Evolutionary conservation across 1,284 basidiomycete genomes (phyloP), one percentile per base, ranked within the genome.

Genomic region (Pholiota adiposa): DNA sequence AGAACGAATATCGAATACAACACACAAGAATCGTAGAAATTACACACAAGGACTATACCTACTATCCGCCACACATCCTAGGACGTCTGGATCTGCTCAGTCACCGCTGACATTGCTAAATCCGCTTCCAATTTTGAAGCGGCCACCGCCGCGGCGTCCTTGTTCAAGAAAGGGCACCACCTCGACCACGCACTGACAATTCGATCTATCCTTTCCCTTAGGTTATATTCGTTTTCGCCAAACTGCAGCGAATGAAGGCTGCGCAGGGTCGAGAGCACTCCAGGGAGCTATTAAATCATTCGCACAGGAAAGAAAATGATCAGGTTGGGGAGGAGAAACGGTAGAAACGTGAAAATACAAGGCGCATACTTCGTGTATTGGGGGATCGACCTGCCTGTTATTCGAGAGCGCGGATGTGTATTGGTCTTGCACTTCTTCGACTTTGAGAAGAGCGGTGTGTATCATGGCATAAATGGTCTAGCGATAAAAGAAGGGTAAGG

Each of bases 231-330:
- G 44, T 69, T 66, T 33, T 67, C 66, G 4, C 63, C 61, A 12
- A 70, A 61, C 9, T 59, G 51, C n/a, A 72, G 23, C 9, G 56
- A 33, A 2, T 52, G 56, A 6, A 70, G 49, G 5, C 61, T 63
- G 29, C 65, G 54, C 4, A 74, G 34, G 9, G 62, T 59, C 1
- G 55, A 27, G 14, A 67, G 38, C 1, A 71, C 66, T 7, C 66
- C 68, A 14, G 72, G 71, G n/a, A 73, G 66, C 73, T 73, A 29
- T 16, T 6, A 25, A 21, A n/a, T n/a, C 12, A 2, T 12, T n/a
- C 3, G 9, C 9, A n/a, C n/a, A n/a, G n/a, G n/a, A n/a, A n/a
- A 43, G 56, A 5, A 52, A 46, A 16, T 18, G 43, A 6, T 36
- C 23, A 25, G 2, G 16, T 49, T 38, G 51, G 25, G 51, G 21